Conservation (phyloP, 2,329 filamentous ascomycete genomes). For the Alternaria arborescens region DNA sequence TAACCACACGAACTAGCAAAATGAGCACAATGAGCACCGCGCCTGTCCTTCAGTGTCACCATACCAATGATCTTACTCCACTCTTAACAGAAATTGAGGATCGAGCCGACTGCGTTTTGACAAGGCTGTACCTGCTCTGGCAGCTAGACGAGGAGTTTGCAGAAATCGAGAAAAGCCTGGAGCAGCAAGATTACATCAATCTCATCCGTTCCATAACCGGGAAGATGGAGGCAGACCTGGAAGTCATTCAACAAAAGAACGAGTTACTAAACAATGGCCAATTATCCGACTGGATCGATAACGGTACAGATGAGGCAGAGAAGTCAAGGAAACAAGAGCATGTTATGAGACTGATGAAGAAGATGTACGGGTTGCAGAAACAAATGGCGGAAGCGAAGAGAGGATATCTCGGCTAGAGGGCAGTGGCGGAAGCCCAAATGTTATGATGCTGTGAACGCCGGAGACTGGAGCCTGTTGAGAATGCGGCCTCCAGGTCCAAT, state of each 20-base stretch:
- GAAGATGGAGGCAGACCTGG: constrained; percentile 11
- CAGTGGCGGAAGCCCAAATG: background rate
- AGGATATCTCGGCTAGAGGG: background rate
- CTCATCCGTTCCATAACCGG: constrained; percentile 1
- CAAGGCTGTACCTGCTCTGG: constrained; percentile 10
- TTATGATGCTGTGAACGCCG: no score
- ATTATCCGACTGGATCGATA: constrained; percentile 8
- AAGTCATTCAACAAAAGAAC: constrained; percentile 1
- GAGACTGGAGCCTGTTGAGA: background rate
- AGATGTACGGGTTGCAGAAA: constrained; percentile 6
- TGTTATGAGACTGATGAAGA: background rate
- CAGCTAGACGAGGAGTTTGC: constrained; percentile 1
- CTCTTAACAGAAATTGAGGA: constrained; percentile 7
- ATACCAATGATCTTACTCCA: background rate
- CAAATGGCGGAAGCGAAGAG: constrained; percentile 5
- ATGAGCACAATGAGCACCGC: background rate
- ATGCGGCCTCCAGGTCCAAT: no score
- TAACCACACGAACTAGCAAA: background rate
- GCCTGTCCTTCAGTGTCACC: background rate
- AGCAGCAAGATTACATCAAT: constrained; percentile 8
- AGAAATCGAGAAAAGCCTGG: background rate
- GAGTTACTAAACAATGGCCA: constrained; percentile 7
- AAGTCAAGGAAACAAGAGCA: constrained; percentile 1
- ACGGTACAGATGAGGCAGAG: background rate
- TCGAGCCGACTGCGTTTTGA: constrained; percentile 8